Evolutionary conservation across 768 basidiomycete genomes (phyloP).

Genomic region (Ephemerocybe angulata): DNA sequence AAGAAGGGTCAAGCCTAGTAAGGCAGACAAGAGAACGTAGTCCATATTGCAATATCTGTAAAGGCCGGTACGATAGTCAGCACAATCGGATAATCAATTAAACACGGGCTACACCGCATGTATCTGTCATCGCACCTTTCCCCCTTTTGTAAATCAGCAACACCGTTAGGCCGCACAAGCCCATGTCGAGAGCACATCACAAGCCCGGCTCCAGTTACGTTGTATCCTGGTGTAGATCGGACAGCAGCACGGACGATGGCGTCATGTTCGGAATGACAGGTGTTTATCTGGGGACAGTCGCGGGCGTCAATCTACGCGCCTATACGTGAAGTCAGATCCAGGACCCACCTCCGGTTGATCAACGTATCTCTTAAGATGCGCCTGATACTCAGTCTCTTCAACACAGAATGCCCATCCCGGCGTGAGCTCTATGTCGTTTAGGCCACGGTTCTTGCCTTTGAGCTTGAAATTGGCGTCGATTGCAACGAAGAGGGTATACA

Average conservation of each 20-base stretch:
- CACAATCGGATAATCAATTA: too few species aligned
- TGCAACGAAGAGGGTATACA: conserved; percentile 6
- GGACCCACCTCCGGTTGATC: background rate
- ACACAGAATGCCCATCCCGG: conserved; percentile 1
- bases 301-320: background rate
- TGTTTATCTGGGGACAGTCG: background rate
- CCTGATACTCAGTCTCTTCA: background rate
- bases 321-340: background rate
- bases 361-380: background rate
- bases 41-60: conserved; percentile 35
- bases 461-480: background rate
- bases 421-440: background rate
- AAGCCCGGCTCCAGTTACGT: conserved; percentile 19
- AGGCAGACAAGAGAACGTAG: conserved; percentile 25
- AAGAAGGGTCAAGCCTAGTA: conserved; percentile 2
- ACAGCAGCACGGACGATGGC: conserved; percentile 24
- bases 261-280: conserved; percentile 17
- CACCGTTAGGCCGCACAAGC: conserved; percentile 18
- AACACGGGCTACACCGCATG: too few species aligned
- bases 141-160: conserved; percentile 29
- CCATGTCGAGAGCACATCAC: conserved; percentile 24
- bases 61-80: too few species aligned
- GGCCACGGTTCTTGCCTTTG: too few species aligned
- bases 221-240: conserved; percentile 21
- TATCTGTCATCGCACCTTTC: too few species aligned